Percentiles rank a stretch among this genome's conserved stretches.
These are phyloP conservation scores for Paramarasmius palmivorus DNA, from an alignment of 1,284 basidiomycete species.

Conservation along the genomic window DNA sequence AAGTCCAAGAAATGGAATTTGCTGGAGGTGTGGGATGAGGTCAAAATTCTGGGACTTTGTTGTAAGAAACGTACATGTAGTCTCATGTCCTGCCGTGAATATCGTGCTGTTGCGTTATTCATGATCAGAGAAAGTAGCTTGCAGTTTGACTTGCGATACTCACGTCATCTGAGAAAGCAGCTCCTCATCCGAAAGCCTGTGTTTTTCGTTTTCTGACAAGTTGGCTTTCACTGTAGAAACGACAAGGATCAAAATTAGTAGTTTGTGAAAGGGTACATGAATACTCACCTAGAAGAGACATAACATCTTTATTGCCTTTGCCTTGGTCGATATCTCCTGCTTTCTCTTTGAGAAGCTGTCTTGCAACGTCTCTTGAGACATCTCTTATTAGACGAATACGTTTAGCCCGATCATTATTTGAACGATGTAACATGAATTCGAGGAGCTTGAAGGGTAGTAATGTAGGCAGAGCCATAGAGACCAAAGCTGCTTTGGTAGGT, in stretches of 20 bases:
- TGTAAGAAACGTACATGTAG: too few relatives aligned
- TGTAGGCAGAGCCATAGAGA: constrained; percentile 1
- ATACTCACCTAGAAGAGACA: constrained; percentile 4
- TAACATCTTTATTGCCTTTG: constrained; percentile 11
- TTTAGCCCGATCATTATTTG: background rate
- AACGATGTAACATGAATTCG: constrained; percentile 5
- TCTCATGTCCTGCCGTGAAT: too few relatives aligned
- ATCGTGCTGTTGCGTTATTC: too few relatives aligned
- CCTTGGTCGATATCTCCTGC: constrained; percentile 7
- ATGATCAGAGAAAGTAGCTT: too few relatives aligned
- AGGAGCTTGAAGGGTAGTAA: background rate
- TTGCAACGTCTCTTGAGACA: constrained; percentile 3
- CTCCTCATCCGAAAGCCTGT: too few relatives aligned
- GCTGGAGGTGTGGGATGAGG: too few relatives aligned
- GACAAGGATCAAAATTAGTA: background rate
- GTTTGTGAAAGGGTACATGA: background rate
- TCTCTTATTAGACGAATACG: background rate
- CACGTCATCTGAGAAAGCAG: too few relatives aligned
- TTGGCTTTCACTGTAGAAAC: constrained; percentile 1
- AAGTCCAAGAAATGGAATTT: too few relatives aligned
- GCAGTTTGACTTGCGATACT: background rate
- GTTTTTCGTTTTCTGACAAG: too few relatives aligned
- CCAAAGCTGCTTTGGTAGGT: constrained; percentile 4
- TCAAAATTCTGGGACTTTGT: too few relatives aligned
- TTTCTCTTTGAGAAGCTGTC: constrained; percentile 8